Evolutionary conservation across 1,139 yeast species (phyloP).

Genomic region (Eremothecium gossypii): DNA sequence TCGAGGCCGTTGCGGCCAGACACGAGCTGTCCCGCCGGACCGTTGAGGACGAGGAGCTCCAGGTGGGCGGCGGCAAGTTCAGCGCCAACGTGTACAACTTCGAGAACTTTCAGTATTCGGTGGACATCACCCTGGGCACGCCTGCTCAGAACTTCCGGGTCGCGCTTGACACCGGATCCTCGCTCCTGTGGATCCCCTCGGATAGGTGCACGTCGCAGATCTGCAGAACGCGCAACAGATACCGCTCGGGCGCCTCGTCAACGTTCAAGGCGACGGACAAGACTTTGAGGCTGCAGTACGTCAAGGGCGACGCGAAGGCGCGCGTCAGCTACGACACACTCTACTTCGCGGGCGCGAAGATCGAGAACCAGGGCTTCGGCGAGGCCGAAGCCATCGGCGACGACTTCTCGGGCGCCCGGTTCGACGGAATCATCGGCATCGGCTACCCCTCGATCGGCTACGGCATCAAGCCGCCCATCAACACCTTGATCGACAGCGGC

Average conservation of each 20-base stretch:
- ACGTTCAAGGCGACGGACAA: conserved; percentile 81
- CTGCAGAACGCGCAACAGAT: conserved; percentile 85
- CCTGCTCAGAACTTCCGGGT: conserved; percentile 91
- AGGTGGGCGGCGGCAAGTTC: no score
- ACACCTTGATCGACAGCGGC: conserved; percentile 76
- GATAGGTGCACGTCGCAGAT: conserved; percentile 85
- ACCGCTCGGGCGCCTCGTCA: conserved; percentile 70
- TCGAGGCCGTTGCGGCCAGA: no score
- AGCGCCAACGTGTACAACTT: no score
- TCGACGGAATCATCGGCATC: conserved; percentile 93
- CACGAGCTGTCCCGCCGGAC: no score
- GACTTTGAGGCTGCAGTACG: conserved; percentile 76
- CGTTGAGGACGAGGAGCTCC: no score
- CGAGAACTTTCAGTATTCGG: conserved; percentile 79
- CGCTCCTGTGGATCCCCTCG: conserved; percentile 95
- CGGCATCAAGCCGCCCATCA: conserved; percentile 82
- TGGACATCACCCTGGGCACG: conserved; percentile 83
- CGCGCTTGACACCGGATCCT: conserved; percentile 88
- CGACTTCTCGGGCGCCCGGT: conserved; percentile 93
- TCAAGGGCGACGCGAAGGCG: conserved; percentile 88
- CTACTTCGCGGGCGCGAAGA: conserved; percentile 70
- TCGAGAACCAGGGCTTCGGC: conserved; percentile 85
- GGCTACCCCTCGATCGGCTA: conserved; percentile 31
- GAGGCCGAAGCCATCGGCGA: conserved; percentile 98
- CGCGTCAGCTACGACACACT: conserved; percentile 79